Percentiles rank a stretch among this genome's conserved stretches.
phyloP scores from a whole-genome alignment of 208 protist species.

The Trypanosoma scelopori region DNA sequence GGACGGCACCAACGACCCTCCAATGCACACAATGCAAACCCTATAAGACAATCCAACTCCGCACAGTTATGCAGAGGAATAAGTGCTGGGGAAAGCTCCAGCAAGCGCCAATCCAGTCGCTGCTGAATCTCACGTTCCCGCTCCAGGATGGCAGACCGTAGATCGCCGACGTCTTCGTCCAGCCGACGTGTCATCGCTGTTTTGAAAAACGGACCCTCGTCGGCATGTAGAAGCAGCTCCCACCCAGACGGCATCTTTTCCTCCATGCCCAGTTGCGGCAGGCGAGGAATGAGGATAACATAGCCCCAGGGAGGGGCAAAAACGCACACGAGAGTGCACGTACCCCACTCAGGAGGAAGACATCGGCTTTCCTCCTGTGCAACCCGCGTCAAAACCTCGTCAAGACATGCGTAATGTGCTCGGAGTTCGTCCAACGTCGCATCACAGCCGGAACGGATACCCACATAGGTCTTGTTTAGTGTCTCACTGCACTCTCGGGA shows the following conservation, averaged over 20 bases:
- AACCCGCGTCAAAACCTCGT: conserved; percentile 25
- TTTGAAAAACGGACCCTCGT: conserved; percentile 64
- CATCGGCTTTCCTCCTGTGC: conserved; percentile 20
- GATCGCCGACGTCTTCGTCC: conserved; percentile 72
- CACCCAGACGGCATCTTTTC: conserved; percentile 12
- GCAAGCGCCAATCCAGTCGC: conserved; percentile 56
- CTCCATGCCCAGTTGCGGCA: not conserved
- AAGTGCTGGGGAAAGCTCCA: conserved; percentile 61
- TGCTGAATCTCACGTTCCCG: conserved; percentile 66
- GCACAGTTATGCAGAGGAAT: conserved; percentile 49
- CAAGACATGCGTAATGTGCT: conserved; percentile 15
- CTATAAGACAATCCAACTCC: conserved; percentile 77
- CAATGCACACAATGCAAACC: conserved; percentile 62
- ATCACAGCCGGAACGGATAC: conserved; percentile 31
- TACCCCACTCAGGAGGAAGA: conserved; percentile 14
- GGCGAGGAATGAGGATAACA: conserved; percentile 19
- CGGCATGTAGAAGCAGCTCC: conserved; percentile 42
- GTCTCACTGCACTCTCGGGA: conserved; percentile 7
- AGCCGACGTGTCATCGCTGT: conserved; percentile 54
- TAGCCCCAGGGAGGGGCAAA: conserved; percentile 35
- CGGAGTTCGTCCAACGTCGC: conserved; percentile 34
- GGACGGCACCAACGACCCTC: conserved; percentile 71
- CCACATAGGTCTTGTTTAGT: conserved; percentile 26
- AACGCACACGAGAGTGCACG: conserved; percentile 22
- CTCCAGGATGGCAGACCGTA: conserved; percentile 55